Evolutionary conservation across 805 yeast genomes (phyloP).

Genomic region (Alloascoidea hylecoeti): DNA sequence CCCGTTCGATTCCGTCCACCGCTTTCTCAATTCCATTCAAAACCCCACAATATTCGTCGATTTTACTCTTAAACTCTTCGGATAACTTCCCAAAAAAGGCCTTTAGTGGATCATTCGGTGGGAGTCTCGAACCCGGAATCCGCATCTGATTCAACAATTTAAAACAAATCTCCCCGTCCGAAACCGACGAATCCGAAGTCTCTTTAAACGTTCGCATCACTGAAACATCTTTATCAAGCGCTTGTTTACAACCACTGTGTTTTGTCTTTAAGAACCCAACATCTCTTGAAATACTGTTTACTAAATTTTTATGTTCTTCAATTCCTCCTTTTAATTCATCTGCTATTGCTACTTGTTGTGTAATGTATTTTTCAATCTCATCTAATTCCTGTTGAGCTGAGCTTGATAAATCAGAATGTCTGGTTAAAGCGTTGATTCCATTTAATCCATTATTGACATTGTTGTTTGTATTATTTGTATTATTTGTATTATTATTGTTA

Average conservation of each 20-base stretch:
- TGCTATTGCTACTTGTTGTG: slow-evolving; percentile 35
- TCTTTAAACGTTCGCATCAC: slow-evolving; percentile 14
- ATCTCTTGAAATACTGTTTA: slow-evolving; percentile 40
- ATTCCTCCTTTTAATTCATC: slow-evolving; percentile 29
- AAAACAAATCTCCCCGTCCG: slow-evolving; percentile 16
- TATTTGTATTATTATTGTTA: slow-evolving; percentile 13
- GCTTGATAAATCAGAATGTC: slow-evolving; percentile 46
- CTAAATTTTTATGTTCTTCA: slow-evolving; percentile 25
- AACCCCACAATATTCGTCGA: slow-evolving; percentile 31
- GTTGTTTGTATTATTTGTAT: slow-evolving; percentile 2
- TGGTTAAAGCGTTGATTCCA: slow-evolving; percentile 25
- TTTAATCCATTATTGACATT: slow-evolving; percentile 12
- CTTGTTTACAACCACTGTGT: slow-evolving; percentile 33
- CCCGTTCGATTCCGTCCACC: slow-evolving; percentile 26
- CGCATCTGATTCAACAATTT: slow-evolving; percentile 11
- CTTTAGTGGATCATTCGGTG: slow-evolving; percentile 28
- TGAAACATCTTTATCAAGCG: slow-evolving; percentile 31
- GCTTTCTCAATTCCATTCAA: slow-evolving; percentile 36
- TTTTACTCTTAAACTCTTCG: slow-evolving; percentile 26
- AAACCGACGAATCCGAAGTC: slow-evolving; percentile 9
- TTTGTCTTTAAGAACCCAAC: slow-evolving; percentile 35
- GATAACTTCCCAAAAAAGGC: slow-evolving; percentile 34
- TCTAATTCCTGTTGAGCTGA: slow-evolving; percentile 38
- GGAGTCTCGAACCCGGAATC: slow-evolving; percentile 26
- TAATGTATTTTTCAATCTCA: slow-evolving; percentile 37